Conservation (phyloP, 192 early-diverging fungal species). For the Podila verticillata region DNA sequence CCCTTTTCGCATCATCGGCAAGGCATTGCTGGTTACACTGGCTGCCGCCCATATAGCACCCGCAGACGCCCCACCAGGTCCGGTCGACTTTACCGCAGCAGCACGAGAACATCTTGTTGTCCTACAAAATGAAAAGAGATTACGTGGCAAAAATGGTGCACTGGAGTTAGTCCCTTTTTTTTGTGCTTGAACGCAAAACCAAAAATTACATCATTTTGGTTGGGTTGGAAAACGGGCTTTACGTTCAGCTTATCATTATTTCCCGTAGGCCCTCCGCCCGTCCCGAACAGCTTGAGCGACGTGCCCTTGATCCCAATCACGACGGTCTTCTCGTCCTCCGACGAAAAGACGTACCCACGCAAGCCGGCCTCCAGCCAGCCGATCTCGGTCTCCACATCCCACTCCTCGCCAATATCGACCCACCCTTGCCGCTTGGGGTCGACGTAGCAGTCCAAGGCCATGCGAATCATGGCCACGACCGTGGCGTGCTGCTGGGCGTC, state of each 20-base stretch:
- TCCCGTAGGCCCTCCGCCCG: slow-evolving; percentile 71
- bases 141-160: neutral
- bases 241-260: slow-evolving; percentile 78
- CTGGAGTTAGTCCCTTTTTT: no score
- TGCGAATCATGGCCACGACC: slow-evolving; percentile 75
- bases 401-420: slow-evolving; percentile 70
- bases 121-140: slow-evolving; percentile 47
- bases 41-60: slow-evolving; percentile 72
- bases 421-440: slow-evolving; percentile 65
- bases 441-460: slow-evolving; percentile 86
- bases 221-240: neutral
- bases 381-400: slow-evolving; percentile 58
- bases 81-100: slow-evolving; percentile 90
- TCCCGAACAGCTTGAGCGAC: slow-evolving; percentile 36
- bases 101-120: slow-evolving; percentile 96
- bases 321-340: slow-evolving; percentile 67
- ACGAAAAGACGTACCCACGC: slow-evolving; percentile 88
- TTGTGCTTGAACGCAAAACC: no score
- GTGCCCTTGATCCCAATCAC: slow-evolving; percentile 91
- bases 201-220: neutral
- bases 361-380: slow-evolving; percentile 74
- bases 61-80: slow-evolving; percentile 86
- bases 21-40: slow-evolving; percentile 69
- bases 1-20: slow-evolving; percentile 39
- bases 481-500: slow-evolving; percentile 75